phyloP scores from a whole-genome alignment of 2,329 filamentous ascomycete species.

The Sporothrix dimorphospora region DNA sequence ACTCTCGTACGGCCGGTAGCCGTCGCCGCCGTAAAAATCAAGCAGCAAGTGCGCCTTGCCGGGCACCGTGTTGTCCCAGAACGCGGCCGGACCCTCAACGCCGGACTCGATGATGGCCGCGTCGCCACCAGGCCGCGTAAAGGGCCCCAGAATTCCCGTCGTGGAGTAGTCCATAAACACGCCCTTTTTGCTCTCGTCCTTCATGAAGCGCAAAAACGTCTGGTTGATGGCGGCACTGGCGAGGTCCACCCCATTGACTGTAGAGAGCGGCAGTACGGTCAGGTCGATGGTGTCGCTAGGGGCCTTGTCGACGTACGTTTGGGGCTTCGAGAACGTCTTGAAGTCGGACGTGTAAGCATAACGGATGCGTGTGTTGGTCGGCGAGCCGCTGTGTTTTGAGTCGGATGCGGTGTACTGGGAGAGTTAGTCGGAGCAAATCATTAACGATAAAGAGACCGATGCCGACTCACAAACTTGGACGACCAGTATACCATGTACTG shows the following conservation, averaged over 20 bases:
- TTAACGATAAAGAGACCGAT: not conserved
- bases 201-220: conserved; percentile 58
- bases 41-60: conserved; percentile 52
- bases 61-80: conserved; percentile 47
- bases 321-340: conserved; percentile 52
- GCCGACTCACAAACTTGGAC: conserved; percentile 44
- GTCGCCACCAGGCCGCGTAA: conserved; percentile 52
- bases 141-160: conserved; percentile 54
- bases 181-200: conserved; percentile 56
- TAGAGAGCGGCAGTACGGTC: conserved; percentile 55
- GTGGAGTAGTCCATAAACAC: conserved; percentile 56
- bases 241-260: conserved; percentile 33
- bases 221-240: not conserved
- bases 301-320: conserved; percentile 54
- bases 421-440: not conserved
- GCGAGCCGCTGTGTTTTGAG: conserved; percentile 51
- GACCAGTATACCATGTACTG: conserved; percentile 54
- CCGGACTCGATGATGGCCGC: conserved; percentile 47
- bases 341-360: conserved; percentile 61
- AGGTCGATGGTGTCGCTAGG: conserved; percentile 58
- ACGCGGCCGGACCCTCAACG: conserved; percentile 52
- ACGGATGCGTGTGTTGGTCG: conserved; percentile 52
- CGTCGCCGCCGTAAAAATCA: conserved; percentile 53
- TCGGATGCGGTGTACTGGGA: conserved; percentile 50
- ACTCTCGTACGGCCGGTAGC: conserved; percentile 55